Evolutionary conservation across 257 asterid genomes (phyloP).

Genomic region (Solanum medicagineum): DNA sequence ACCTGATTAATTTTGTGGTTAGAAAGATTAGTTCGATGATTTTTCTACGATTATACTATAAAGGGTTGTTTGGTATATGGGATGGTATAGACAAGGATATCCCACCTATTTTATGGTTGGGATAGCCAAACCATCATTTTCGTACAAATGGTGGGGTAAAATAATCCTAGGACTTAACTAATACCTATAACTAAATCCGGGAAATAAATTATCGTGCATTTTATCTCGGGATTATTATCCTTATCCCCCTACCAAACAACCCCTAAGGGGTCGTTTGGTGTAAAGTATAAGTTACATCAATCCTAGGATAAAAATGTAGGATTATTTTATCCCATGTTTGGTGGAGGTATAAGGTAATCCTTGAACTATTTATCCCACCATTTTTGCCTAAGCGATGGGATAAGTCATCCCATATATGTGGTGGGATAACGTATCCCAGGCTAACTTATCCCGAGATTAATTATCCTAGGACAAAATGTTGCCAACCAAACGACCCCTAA

Average conservation of each 20-base stretch:
- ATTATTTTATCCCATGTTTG: too few species aligned
- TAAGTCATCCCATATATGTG: too few species aligned
- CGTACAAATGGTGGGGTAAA: neutral
- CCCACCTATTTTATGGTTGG: neutral
- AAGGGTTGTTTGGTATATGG: neutral
- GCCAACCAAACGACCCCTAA: neutral
- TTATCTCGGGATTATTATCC: neutral
- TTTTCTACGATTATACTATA: neutral
- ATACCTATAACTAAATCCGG: neutral
- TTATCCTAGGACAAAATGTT: too few species aligned
- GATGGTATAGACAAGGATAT: neutral
- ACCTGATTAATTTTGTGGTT: neutral
- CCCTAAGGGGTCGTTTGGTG: too few species aligned
- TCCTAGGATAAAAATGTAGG: too few species aligned
- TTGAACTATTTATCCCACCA: too few species aligned
- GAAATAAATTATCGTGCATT: neutral
- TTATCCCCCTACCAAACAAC: neutral
- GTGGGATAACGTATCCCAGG: too few species aligned
- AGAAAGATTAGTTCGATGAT: neutral
- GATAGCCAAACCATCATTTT: neutral
- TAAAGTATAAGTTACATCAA: too few species aligned
- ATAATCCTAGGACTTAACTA: neutral
- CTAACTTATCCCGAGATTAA: neutral
- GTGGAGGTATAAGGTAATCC: too few species aligned
- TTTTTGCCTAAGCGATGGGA: too few species aligned